phyloP scores from a whole-genome alignment of 192 early-diverging fungal genomes.

The Podila epigama region DNA sequence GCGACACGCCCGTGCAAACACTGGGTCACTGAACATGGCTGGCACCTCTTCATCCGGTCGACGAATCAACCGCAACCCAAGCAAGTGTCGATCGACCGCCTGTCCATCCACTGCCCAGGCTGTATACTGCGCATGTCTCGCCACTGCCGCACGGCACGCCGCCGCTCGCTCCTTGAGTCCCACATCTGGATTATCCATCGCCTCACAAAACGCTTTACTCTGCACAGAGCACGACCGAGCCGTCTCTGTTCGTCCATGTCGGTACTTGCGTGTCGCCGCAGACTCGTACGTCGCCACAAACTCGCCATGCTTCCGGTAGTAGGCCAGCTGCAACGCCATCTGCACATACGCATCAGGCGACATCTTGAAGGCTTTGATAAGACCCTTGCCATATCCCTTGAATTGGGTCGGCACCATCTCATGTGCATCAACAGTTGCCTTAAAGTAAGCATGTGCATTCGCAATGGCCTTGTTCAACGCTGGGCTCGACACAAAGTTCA shows the following conservation, averaged over 20 bases:
- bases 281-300: constrained; percentile 86
- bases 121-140: constrained; percentile 74
- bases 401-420: constrained; percentile 71
- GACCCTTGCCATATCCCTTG: constrained; percentile 72
- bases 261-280: constrained; percentile 79
- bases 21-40: constrained; percentile 67
- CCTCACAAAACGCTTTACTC: constrained; percentile 71
- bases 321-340: constrained; percentile 88
- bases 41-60: constrained; percentile 46
- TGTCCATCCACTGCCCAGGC: constrained; percentile 72
- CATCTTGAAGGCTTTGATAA: constrained; percentile 51
- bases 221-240: constrained; percentile 79
- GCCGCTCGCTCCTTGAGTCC: constrained; percentile 54
- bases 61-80: constrained; percentile 73
- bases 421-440: constrained; percentile 65
- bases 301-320: constrained; percentile 73
- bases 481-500: constrained; percentile 64
- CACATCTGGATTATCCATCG: constrained; percentile 64
- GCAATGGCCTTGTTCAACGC: constrained; percentile 59
- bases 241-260: constrained; percentile 90
- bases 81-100: constrained; percentile 85
- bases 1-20: constrained; percentile 67
- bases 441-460: constrained; percentile 70
- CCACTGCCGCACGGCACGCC: constrained; percentile 67
- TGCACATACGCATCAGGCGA: constrained; percentile 88